Conservation (phyloP, 306 rosid genomes). For the Fragaria nilgerrensis region DNA sequence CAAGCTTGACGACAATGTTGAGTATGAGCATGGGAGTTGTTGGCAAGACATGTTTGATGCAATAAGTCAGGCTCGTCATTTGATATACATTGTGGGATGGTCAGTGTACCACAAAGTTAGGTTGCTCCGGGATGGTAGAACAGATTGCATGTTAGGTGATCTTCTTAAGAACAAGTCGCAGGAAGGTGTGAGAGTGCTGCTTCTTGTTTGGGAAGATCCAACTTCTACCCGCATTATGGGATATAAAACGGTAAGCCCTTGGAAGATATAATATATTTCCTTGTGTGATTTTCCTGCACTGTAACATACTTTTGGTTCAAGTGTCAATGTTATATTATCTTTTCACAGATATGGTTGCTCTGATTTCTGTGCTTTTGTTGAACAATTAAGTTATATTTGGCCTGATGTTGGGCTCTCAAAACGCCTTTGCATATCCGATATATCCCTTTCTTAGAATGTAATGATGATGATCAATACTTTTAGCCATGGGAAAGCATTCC, state of each 20-base stretch:
- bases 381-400: not conserved
- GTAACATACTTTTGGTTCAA: not conserved
- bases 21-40: conserved; percentile 54
- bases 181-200: conserved; percentile 87
- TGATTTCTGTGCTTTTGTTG: not conserved
- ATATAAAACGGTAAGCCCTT: conserved; percentile 50
- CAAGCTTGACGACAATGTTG: conserved; percentile 41
- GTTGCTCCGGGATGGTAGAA: conserved; percentile 53
- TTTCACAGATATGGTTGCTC: not conserved
- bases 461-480: not conserved
- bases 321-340: not conserved
- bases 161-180: conserved; percentile 78
- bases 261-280: conserved; percentile 10
- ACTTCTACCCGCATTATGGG: conserved; percentile 72
- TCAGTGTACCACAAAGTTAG: conserved; percentile 73
- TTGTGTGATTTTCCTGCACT: not conserved
- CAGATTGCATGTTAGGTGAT: conserved; percentile 52
- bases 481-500: not conserved
- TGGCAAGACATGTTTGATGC: conserved; percentile 79
- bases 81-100: conserved; percentile 86
- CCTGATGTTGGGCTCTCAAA: not conserved
- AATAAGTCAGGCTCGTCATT: conserved; percentile 56
- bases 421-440: not conserved
- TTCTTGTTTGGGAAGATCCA: conserved; percentile 95
- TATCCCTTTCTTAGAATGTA: not conserved